These are phyloP conservation scores for Auricularia sp. DNA, from an alignment of 768 basidiomycete species.

Conservation along the genomic window DNA sequence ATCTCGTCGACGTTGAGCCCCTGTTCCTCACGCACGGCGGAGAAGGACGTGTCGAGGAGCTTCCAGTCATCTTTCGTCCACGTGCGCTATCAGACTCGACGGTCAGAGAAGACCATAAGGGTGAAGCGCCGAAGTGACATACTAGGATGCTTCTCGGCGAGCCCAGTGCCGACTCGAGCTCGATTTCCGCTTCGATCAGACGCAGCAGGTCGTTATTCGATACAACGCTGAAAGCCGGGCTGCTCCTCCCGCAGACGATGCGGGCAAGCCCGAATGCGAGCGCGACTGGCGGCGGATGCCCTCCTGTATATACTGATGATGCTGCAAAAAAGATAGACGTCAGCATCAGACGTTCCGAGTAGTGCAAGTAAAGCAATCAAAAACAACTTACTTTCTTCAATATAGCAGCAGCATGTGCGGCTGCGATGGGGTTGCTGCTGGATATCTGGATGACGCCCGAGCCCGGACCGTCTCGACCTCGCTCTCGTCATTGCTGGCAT, in stretches of 20 bases:
- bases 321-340: conserved; percentile 29
- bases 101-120: no score
- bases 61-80: conserved; percentile 82
- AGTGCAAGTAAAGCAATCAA: conserved; percentile 1
- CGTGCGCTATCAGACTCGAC: conserved; percentile 7
- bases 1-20: conserved; percentile 46
- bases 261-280: background rate
- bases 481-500: no score
- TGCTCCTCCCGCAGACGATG: background rate
- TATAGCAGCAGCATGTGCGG: no score
- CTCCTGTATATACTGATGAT: conserved; percentile 62
- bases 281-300: conserved; percentile 21
- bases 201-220: background rate
- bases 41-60: conserved; percentile 64
- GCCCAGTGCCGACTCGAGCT: background rate
- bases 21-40: conserved; percentile 45
- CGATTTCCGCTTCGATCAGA: conserved; percentile 5
- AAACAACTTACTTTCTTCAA: no score
- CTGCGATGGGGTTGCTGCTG: no score
- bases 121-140: no score
- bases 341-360: background rate
- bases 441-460: no score
- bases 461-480: no score
- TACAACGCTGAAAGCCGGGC: background rate
- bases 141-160: background rate